These are phyloP conservation scores for Colletotrichum siamense DNA, from an alignment of 2,329 filamentous ascomycete genomes.

Conservation along the genomic window DNA sequence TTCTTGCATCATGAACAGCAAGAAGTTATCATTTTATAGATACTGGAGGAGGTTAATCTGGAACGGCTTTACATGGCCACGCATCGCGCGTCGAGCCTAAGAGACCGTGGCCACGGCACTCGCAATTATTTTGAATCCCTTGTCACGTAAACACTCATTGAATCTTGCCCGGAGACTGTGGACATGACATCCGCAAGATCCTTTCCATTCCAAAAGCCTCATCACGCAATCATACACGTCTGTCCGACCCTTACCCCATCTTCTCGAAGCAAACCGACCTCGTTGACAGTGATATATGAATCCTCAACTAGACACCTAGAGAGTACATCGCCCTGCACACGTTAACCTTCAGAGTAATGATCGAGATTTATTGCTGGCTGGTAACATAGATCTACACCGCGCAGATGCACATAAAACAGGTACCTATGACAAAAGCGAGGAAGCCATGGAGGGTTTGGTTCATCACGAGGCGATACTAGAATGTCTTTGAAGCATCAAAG, in stretches of 20 bases:
- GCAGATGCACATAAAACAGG: neutral
- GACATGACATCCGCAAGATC: too few relatives aligned
- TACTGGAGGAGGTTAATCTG: neutral
- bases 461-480: neutral
- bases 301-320: neutral
- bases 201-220: neutral
- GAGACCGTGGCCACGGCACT: neutral
- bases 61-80: neutral
- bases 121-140: too few relatives aligned
- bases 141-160: too few relatives aligned
- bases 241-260: neutral
- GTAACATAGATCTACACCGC: accelerated
- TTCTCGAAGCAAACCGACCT: neutral
- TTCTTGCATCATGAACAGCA: neutral
- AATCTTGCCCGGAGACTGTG: neutral
- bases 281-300: neutral
- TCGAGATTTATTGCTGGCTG: neutral
- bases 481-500: too few relatives aligned
- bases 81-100: too few relatives aligned
- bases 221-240: neutral
- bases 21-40: accelerated
- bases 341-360: neutral
- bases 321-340: accelerated
- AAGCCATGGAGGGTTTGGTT: neutral
- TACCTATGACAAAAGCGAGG: neutral